phyloP scores from a whole-genome alignment of 1,284 basidiomycete genomes.

The Ganoderma meredithae region DNA sequence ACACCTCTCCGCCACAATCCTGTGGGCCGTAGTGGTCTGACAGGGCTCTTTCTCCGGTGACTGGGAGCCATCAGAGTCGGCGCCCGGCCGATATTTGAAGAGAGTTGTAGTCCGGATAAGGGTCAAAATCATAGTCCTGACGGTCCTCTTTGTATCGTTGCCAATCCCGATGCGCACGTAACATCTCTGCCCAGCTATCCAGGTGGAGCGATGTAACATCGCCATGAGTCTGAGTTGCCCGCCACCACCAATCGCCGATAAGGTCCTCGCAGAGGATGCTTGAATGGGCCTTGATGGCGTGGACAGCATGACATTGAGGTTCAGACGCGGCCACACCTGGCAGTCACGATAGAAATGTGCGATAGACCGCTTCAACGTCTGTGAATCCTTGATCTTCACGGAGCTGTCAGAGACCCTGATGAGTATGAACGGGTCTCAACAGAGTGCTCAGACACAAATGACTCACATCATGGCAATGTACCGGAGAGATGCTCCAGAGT shows the following conservation, averaged over 20 bases:
- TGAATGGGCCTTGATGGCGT: conserved; percentile 69
- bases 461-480: conserved; percentile 88
- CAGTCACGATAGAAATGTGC: conserved; percentile 93
- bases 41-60: conserved; percentile 59
- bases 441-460: conserved; percentile 1
- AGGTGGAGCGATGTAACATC: conserved; percentile 76
- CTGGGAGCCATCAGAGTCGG: conserved; percentile 45
- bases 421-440: conserved; percentile 12
- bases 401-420: conserved; percentile 53
- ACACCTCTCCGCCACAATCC: conserved; percentile 69
- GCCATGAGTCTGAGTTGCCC: conserved; percentile 80
- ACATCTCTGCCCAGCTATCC: conserved; percentile 89
- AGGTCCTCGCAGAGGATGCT: conserved; percentile 62
- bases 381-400: conserved; percentile 80
- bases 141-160: conserved; percentile 79
- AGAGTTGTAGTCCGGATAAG: conserved; percentile 79
- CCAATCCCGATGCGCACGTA: conserved; percentile 74
- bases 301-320: conserved; percentile 70
- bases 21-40: conserved; percentile 66
- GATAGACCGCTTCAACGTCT: conserved; percentile 72
- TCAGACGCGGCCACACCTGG: conserved; percentile 83
- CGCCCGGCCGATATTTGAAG: conserved; percentile 63
- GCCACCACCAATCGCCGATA: conserved; percentile 67
- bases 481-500: conserved; percentile 70
- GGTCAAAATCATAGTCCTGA: conserved; percentile 73